Base-by-base conservation (phyloP, 495 filamentous ascomycete species). In the Choiromyces venosus region DNA sequence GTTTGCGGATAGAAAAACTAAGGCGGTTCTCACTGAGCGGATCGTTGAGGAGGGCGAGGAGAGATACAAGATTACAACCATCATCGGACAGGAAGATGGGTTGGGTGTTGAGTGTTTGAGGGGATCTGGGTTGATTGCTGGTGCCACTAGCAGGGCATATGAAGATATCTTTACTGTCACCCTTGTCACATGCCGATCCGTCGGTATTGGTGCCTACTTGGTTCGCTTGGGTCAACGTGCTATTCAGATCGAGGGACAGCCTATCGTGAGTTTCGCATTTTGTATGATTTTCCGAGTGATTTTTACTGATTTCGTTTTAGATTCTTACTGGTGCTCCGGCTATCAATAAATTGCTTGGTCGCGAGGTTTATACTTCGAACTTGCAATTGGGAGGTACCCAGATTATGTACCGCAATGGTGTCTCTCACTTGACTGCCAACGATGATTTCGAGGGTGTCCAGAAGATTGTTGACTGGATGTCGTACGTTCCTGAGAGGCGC, bases 381-480 rank as follows among this genome's bases (percentile, higher is more conserved):
- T 84, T 99, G 74, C 95, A 99, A 86, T 91, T 99, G 74, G 95
- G 95, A 89, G 95, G 95, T 78, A 98, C 95, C 56, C 95, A 99
- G 85, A 99, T 99, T 87, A 99, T 99, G 95, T 98, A 99, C 88
- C 94, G 91, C 85, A 99, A 99, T 82, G 95, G 95, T 88, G 96
- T 99, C 37, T 98, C 96, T 12, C 95, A 99, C 85, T 92, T 98
- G 91, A 97, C 94, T 74, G 95, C 95, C 81, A 92, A 90, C 80
- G 95, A 99, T 82, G 95, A 99, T 86, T 98, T 98, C 73, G 93
- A 93, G 75, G 95, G 95, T 87, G 93, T 99, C 19, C 90, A 92
- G 83, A 96, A 97, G 89, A 98, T 99, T 81, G 91, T 98, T 38
- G 90, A 96, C 79, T 99, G 95, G 95, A 89, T 99, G 86, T 92